phyloP scores from a whole-genome alignment of 352 stramenopile genomes.

The Blastocystis sp. region DNA sequence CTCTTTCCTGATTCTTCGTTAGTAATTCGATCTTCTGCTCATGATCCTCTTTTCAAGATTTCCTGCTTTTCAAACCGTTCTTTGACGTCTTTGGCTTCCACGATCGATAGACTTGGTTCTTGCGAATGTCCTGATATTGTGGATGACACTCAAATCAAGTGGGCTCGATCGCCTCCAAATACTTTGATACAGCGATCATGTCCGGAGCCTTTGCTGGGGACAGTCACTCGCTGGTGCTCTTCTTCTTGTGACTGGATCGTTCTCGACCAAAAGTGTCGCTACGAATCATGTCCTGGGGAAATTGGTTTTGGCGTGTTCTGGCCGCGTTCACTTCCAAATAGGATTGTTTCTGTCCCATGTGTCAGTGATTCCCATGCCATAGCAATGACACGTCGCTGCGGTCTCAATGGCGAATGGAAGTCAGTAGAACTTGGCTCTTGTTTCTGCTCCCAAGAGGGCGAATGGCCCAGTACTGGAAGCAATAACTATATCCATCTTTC shows the following conservation, averaged over 20 bases:
- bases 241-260: not conserved
- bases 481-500: not conserved
- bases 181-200: not conserved
- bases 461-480: not conserved
- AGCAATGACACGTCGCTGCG: not conserved
- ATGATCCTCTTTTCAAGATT: not conserved
- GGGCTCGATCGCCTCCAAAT: not conserved
- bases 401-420: not conserved
- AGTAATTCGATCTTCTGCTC: not conserved
- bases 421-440: not conserved
- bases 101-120: no score
- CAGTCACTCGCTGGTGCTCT: constrained; percentile 8
- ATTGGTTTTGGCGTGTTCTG: not conserved
- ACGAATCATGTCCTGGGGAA: not conserved
- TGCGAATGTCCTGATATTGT: not conserved
- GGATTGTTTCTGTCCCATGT: not conserved
- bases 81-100: not conserved
- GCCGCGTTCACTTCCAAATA: not conserved
- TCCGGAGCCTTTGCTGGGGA: not conserved
- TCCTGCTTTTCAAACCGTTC: not conserved
- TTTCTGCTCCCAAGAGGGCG: not conserved
- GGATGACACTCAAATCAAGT: not conserved
- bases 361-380: not conserved
- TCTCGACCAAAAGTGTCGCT: not conserved
- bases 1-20: not conserved